phyloP scores from a whole-genome alignment of 331 rosid species.

The Malus hybrid region DNA sequence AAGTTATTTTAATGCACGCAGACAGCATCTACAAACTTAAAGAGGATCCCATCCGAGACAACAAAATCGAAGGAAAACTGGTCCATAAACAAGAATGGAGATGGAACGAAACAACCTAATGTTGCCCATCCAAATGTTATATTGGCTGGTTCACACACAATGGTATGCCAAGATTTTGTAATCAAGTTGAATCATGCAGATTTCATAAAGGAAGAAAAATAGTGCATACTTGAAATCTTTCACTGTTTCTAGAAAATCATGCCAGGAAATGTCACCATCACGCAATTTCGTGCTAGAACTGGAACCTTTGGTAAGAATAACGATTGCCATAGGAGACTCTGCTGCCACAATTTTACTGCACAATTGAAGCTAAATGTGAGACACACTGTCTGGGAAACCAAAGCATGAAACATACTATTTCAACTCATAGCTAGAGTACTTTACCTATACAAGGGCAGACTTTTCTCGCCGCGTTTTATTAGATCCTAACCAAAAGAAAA shows the following conservation, averaged over 20 bases:
- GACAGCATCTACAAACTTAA: neutral
- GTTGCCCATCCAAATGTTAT: no score
- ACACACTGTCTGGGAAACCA: conserved; percentile 2
- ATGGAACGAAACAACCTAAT: neutral
- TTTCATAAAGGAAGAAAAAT: neutral
- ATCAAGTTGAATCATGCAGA: neutral
- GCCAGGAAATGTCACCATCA: conserved; percentile 70
- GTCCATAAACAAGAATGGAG: neutral
- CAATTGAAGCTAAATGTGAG: conserved; percentile 32
- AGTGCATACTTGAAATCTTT: conserved; percentile 51
- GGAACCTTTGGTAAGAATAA: conserved; percentile 51
- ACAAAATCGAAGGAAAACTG: neutral
- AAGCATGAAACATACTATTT: conserved; percentile 3
- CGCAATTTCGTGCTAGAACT: conserved; percentile 60
- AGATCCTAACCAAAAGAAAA: conserved; percentile 49
- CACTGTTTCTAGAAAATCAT: conserved; percentile 59
- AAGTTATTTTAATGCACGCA: neutral
- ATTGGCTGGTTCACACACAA: no score
- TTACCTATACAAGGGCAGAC: conserved; percentile 83
- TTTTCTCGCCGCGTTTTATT: conserved; percentile 78
- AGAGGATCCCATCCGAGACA: neutral
- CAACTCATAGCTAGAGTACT: conserved; percentile 13
- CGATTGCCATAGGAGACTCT: conserved; percentile 68
- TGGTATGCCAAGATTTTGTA: no score
- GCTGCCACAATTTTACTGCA: conserved; percentile 93